A percentile compares a stretch with the other conserved stretches of the same genome.
These are phyloP conservation scores for Salix caprea DNA, from an alignment of 345 rosid genomes.

Conservation along the genomic window DNA sequence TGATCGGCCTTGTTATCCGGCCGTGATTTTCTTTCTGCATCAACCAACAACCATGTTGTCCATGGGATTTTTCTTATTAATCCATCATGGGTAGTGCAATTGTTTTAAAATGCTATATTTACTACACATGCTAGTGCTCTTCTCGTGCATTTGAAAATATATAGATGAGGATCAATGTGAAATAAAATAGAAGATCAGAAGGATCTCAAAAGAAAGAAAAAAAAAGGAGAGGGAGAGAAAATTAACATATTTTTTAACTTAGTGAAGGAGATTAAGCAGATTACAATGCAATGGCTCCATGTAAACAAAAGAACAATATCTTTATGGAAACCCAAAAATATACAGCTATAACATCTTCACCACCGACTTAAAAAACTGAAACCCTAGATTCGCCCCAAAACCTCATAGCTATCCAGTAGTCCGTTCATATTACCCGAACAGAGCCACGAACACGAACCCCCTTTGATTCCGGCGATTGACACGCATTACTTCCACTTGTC, in stretches of 20 bases:
- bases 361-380: background rate
- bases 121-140: background rate
- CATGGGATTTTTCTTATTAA: background rate
- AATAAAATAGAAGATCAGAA: background rate
- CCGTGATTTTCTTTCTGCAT: background rate
- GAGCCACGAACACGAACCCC: slow-evolving; percentile 25
- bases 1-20: background rate
- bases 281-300: background rate
- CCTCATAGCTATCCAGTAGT: background rate
- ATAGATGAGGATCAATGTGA: background rate
- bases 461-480: slow-evolving; percentile 34
- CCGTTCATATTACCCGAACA: slow-evolving; percentile 26
- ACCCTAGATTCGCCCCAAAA: background rate
- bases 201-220: background rate
- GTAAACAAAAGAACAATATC: background rate
- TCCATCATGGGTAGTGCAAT: background rate
- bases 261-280: background rate
- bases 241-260: background rate
- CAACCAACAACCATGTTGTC: background rate
- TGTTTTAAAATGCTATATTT: background rate
- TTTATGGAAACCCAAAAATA: background rate
- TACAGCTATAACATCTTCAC: background rate
- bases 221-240: background rate
- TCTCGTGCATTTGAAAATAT: background rate
- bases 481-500: slow-evolving; percentile 21